Evolutionary conservation across 768 basidiomycete genomes (phyloP), one percentile per base, ranked within the genome.

Genomic region (Amanita fuliginea): DNA sequence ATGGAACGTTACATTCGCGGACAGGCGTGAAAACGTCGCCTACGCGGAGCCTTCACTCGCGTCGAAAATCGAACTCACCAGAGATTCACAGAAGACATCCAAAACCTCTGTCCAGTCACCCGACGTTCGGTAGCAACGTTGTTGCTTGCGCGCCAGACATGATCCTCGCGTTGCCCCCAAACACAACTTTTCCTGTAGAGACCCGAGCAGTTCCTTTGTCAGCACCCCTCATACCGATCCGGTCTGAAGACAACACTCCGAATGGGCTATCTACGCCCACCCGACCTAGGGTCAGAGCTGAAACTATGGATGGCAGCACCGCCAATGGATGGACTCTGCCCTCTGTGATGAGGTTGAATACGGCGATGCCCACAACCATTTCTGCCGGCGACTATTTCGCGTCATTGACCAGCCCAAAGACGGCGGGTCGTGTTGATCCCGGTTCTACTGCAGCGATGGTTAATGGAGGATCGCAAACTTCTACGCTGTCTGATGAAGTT

Each of bases 61-160:
- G 32, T 51, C 33, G 65, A 56, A 32, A 59, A 36, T 51, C 61
- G 53, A 36, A 65, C 59, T 46, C 66, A 52, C 37, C 63, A 55
- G 46, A 70, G 18, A n/a, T 37, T 11, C n/a, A 7, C 11, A 37
- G 24, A 22, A 63, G 44, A 45, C n/a, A 41, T 21, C 13, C 44
- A 54, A 28, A 59, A 54, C 36, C 18, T 30, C 33, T 28, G 53
- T 42, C 51, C 63, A 55, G 37, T 54, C 34, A 42, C 57, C 30
- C 44, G 55, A 32, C 30, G n/a, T 49, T 49, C 28, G 55, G 53
- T 54, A 65, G 60, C 56, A 69, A 65, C 39, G 73, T 77, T 0
- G 73, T 92, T 36, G 64, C 86, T 6, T 75, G 66, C 14, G 75
- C 90, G 0, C 68, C 82, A 0, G 78, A 74, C 30, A 81, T 87